A percentile compares a stretch with the other conserved stretches of the same genome.
Evolutionary conservation across 345 rosid genomes (phyloP).

Genomic region (Physaria fendleri): DNA sequence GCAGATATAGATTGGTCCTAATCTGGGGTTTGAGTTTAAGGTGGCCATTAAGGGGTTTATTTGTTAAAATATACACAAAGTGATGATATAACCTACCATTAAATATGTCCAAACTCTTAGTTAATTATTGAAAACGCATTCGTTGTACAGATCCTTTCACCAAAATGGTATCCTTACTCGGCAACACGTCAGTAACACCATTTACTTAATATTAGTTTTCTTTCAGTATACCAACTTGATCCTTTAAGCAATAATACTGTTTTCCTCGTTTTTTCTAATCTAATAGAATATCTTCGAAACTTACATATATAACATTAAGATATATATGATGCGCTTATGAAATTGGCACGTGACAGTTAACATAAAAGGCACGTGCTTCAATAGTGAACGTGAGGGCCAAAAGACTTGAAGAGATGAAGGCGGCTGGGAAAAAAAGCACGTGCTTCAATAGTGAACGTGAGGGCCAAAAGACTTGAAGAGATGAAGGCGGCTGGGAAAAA

Average conservation of each 20-base stretch:
- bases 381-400: slow-evolving; percentile 9
- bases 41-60: slow-evolving; percentile 36
- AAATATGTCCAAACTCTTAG: slow-evolving; percentile 16
- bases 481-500: slow-evolving; percentile 17
- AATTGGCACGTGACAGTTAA: slow-evolving; percentile 16
- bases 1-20: slow-evolving; percentile 25
- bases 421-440: slow-evolving; percentile 16
- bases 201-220: slow-evolving; percentile 15
- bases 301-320: slow-evolving; percentile 1
- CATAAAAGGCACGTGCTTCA: slow-evolving; percentile 13
- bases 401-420: slow-evolving; percentile 10
- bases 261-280: slow-evolving; percentile 24
- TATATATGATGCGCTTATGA: slow-evolving; percentile 5
- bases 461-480: neutral
- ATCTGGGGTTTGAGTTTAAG: slow-evolving; percentile 33
- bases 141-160: slow-evolving; percentile 31
- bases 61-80: slow-evolving; percentile 13
- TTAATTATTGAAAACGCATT: slow-evolving; percentile 12
- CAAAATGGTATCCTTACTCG: slow-evolving; percentile 14
- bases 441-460: slow-evolving; percentile 7
- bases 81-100: slow-evolving; percentile 29
- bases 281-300: neutral
- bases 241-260: neutral
- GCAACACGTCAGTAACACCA: slow-evolving; percentile 19
- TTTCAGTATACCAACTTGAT: slow-evolving; percentile 14